These are phyloP conservation scores for Mimosa bimucronata DNA, from an alignment of 306 rosid species.

Conservation along the genomic window DNA sequence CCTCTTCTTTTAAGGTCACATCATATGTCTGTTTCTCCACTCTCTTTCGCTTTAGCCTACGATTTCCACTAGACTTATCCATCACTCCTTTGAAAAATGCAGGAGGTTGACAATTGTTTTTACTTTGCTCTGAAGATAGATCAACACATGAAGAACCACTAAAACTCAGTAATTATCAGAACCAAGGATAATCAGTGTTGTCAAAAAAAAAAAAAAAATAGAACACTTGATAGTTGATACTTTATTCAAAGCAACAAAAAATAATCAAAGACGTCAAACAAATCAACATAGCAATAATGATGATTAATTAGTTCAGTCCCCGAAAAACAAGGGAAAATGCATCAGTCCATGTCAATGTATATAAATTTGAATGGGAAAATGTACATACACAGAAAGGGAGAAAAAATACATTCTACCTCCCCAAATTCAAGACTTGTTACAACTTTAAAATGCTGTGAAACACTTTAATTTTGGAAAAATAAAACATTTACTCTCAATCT, in stretches of 20 bases:
- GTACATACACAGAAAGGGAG: too few relatives aligned
- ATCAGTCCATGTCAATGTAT: not conserved
- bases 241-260: too few relatives aligned
- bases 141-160: not conserved
- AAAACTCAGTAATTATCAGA: not conserved
- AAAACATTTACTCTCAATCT: not conserved
- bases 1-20: not conserved
- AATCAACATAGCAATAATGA: too few relatives aligned
- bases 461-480: not conserved
- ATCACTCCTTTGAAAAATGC: not conserved
- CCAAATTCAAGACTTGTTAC: not conserved
- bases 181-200: not conserved
- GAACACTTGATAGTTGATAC: not conserved
- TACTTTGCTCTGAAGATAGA: not conserved
- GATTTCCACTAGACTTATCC: not conserved
- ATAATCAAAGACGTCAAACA: too few relatives aligned
- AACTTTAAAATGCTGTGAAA: not conserved
- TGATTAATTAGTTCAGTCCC: not conserved
- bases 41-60: slow-evolving; percentile 7
- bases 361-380: too few relatives aligned
- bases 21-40: not conserved
- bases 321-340: not conserved
- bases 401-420: not conserved
- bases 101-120: not conserved
- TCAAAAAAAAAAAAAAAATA: not conserved